phyloP scores from a whole-genome alignment of 169 alveolate species.

The Babesia divergens region DNA sequence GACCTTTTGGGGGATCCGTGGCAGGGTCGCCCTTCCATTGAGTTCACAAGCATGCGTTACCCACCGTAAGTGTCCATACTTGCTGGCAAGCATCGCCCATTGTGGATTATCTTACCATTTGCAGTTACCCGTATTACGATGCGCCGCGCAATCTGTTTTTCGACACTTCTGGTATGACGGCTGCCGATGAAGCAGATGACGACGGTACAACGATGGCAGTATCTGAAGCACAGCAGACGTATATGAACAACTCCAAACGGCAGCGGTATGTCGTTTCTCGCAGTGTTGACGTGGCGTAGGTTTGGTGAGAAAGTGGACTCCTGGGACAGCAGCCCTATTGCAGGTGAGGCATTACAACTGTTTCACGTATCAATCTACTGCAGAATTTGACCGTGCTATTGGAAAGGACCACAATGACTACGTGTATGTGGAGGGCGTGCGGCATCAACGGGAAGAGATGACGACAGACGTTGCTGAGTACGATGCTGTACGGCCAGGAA shows the following conservation, averaged over 20 bases:
- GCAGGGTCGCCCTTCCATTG: not conserved
- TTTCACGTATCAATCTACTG: constrained; percentile 19
- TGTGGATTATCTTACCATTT: not conserved
- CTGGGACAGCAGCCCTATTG: constrained; percentile 47
- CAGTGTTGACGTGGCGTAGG: not conserved
- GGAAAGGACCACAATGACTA: constrained; percentile 31
- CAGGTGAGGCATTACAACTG: constrained; percentile 15
- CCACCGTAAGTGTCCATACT: constrained; percentile 59
- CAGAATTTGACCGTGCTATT: constrained; percentile 49
- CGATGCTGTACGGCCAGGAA: constrained; percentile 65
- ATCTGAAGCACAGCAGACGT: constrained; percentile 30
- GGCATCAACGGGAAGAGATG: constrained; percentile 29
- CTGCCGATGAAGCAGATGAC: not conserved
- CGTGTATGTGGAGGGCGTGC: constrained; percentile 10
- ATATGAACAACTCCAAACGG: constrained; percentile 30
- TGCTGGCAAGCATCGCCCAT: no score
- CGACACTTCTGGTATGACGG: constrained; percentile 4
- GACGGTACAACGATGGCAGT: not conserved
- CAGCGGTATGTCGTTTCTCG: not conserved
- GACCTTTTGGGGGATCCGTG: constrained; percentile 23
- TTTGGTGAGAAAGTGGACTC: constrained; percentile 17
- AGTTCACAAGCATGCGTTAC: not conserved
- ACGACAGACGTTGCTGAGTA: constrained; percentile 72
- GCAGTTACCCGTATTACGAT: constrained; percentile 63
- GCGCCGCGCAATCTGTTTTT: constrained; percentile 65